A percentile compares a stretch with the other conserved stretches of the same genome.
Conservation (phyloP, 1,284 basidiomycete genomes). For the Coniophora puteana region DNA sequence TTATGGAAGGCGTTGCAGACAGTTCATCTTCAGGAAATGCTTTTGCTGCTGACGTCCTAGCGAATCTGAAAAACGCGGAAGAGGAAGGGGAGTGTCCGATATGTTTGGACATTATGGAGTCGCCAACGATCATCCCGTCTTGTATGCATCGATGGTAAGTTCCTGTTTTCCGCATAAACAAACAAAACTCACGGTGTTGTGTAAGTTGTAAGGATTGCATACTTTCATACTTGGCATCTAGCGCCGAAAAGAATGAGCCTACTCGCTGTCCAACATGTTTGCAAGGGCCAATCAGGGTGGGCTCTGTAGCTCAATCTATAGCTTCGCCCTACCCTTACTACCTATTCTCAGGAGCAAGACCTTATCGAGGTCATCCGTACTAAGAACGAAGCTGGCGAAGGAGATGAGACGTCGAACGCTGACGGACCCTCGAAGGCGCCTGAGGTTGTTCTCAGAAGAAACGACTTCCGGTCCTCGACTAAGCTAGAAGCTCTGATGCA, state of each 20-base stretch:
- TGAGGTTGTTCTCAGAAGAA: slow-evolving; percentile 61
- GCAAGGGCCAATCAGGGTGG: slow-evolving; percentile 59
- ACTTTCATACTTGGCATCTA: slow-evolving; percentile 59
- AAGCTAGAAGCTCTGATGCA: slow-evolving; percentile 76
- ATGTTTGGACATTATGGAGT: slow-evolving; percentile 75
- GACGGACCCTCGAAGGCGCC: slow-evolving; percentile 19
- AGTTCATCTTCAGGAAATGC: slow-evolving; percentile 36
- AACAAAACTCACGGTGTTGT: slow-evolving; percentile 2
- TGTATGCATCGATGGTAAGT: slow-evolving; percentile 78
- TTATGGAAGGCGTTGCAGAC: slow-evolving; percentile 52
- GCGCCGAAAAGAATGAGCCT: slow-evolving; percentile 63
- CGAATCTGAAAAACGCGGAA: slow-evolving; percentile 42
- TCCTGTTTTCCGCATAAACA: background rate
- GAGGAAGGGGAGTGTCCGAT: slow-evolving; percentile 71
- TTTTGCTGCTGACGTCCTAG: slow-evolving; percentile 66
- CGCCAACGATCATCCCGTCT: slow-evolving; percentile 65
- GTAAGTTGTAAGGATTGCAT: slow-evolving; percentile 83
- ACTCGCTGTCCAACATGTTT: slow-evolving; percentile 72
- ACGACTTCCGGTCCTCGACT: slow-evolving; percentile 85
- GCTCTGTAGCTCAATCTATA: slow-evolving; percentile 1
- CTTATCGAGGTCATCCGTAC: slow-evolving; percentile 61
- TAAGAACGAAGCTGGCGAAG: slow-evolving; percentile 23
- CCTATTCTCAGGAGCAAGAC: slow-evolving; percentile 44
- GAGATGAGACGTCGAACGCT: slow-evolving; percentile 11
- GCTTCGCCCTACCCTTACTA: background rate